These are phyloP conservation scores for Globisporangium paroecandrum DNA, from an alignment of 352 stramenopile genomes.

Conservation along the genomic window DNA sequence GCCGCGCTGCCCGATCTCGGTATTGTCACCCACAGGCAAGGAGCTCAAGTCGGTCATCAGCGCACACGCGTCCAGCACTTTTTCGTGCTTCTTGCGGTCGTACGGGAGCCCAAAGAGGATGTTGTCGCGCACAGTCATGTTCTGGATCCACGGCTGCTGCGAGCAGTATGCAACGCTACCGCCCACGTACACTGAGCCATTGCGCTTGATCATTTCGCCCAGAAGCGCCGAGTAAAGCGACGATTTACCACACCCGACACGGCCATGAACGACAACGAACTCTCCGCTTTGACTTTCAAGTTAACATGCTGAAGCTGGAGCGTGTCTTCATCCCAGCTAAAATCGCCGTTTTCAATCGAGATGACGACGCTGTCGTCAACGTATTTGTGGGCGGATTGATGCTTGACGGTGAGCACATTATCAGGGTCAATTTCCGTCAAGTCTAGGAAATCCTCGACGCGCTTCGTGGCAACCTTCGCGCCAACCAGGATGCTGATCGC, in stretches of 20 bases:
- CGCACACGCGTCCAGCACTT: slow-evolving; percentile 46
- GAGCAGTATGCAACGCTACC: slow-evolving; percentile 74
- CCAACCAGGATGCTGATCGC: not conserved
- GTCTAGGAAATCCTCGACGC: not conserved
- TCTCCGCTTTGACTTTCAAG: slow-evolving; percentile 56
- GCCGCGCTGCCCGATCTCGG: slow-evolving; percentile 31
- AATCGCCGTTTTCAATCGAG: not conserved
- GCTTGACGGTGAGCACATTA: not conserved
- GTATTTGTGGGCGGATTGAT: not conserved
- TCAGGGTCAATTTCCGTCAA: not conserved
- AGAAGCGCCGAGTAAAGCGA: slow-evolving; percentile 90
- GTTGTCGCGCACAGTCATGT: slow-evolving; percentile 56
- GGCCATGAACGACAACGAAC: slow-evolving; percentile 86
- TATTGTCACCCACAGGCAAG: slow-evolving; percentile 54
- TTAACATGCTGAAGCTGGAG: slow-evolving; percentile 49
- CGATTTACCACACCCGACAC: slow-evolving; percentile 90
- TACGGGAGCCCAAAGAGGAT: slow-evolving; percentile 87
- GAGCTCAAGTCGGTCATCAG: slow-evolving; percentile 54
- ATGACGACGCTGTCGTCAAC: not conserved
- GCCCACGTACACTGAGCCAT: slow-evolving; percentile 15
- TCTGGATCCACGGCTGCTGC: slow-evolving; percentile 92
- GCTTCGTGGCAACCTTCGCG: not conserved
- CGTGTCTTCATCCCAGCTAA: not conserved
- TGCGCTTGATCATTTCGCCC: slow-evolving; percentile 81
- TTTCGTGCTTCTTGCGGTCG: slow-evolving; percentile 35